Conservation (phyloP, 805 yeast species). For the Dipodascus albidus region DNA sequence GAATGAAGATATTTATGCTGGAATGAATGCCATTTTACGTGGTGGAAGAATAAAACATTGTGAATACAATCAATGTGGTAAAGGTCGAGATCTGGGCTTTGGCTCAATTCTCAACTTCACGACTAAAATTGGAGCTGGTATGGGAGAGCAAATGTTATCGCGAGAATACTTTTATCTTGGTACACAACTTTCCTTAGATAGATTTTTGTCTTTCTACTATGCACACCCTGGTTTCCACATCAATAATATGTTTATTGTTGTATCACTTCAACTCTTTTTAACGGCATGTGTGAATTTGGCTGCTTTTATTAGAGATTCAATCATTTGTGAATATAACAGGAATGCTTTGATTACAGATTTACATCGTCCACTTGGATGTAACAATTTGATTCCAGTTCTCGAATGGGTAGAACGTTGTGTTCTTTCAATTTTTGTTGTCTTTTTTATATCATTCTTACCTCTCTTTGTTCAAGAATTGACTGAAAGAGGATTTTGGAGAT, state of each 20-base stretch:
- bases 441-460: conserved; percentile 64
- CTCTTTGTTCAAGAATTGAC: conserved; percentile 65
- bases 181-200: conserved; percentile 63
- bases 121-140: conserved; percentile 80
- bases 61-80: conserved; percentile 78
- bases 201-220: conserved; percentile 69
- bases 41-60: conserved; percentile 81
- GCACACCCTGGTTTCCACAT: conserved; percentile 84
- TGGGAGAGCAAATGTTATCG: conserved; percentile 82
- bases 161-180: conserved; percentile 73
- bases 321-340: conserved; percentile 49
- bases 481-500: conserved; percentile 66
- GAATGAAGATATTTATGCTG: conserved; percentile 81
- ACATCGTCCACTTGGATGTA: conserved; percentile 57
- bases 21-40: conserved; percentile 65
- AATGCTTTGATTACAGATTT: conserved; percentile 50
- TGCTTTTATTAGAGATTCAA: conserved; percentile 48
- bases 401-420: conserved; percentile 68
- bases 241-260: conserved; percentile 62
- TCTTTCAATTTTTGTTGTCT: conserved; percentile 62
- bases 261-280: conserved; percentile 55
- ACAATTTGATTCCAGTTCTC: conserved; percentile 56
- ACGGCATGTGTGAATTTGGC: conserved; percentile 50
- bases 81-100: conserved; percentile 78
- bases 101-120: conserved; percentile 74